Evolutionary conservation across 495 filamentous ascomycete genomes (phyloP).

Genomic region (Penicillium tannophilum): DNA sequence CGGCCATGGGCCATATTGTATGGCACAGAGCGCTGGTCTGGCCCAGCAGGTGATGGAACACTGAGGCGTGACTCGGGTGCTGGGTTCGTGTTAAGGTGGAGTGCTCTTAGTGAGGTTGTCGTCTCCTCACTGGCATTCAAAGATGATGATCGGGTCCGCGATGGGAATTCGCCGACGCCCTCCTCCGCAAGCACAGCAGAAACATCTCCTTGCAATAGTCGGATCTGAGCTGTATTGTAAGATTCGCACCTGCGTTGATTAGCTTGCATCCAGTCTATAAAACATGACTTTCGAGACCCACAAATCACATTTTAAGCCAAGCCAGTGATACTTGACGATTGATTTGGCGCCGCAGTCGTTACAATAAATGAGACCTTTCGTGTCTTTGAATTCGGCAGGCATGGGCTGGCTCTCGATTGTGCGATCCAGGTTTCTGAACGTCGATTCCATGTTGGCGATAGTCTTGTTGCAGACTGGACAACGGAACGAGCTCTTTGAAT

Average conservation of each 20-base stretch:
- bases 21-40: slow-evolving; percentile 32
- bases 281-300: slow-evolving; percentile 31
- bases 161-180: slow-evolving; percentile 14
- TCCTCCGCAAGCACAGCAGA: slow-evolving; percentile 30
- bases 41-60: slow-evolving; percentile 26
- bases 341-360: slow-evolving; percentile 93
- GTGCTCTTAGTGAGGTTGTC: slow-evolving; percentile 26
- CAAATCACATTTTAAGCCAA: slow-evolving; percentile 86
- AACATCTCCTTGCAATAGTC: slow-evolving; percentile 53
- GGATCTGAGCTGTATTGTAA: slow-evolving; percentile 79
- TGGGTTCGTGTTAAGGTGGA: slow-evolving; percentile 38
- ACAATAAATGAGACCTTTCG: slow-evolving; percentile 80
- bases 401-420: slow-evolving; percentile 89
- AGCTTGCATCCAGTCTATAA: slow-evolving; percentile 10
- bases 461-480: slow-evolving; percentile 95
- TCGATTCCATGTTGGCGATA: slow-evolving; percentile 93
- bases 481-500: slow-evolving; percentile 85
- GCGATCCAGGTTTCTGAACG: slow-evolving; percentile 86
- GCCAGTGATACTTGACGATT: slow-evolving; percentile 87
- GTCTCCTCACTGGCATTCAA: slow-evolving; percentile 28
- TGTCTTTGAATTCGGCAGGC: slow-evolving; percentile 78
- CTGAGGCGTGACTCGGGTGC: slow-evolving; percentile 32
- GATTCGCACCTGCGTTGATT: slow-evolving; percentile 61
- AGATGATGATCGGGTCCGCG: slow-evolving; percentile 35
- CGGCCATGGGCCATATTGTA: slow-evolving; percentile 45